Evolutionary conservation across 768 basidiomycete genomes (phyloP).

Genomic region (Scleroderma bovista): DNA sequence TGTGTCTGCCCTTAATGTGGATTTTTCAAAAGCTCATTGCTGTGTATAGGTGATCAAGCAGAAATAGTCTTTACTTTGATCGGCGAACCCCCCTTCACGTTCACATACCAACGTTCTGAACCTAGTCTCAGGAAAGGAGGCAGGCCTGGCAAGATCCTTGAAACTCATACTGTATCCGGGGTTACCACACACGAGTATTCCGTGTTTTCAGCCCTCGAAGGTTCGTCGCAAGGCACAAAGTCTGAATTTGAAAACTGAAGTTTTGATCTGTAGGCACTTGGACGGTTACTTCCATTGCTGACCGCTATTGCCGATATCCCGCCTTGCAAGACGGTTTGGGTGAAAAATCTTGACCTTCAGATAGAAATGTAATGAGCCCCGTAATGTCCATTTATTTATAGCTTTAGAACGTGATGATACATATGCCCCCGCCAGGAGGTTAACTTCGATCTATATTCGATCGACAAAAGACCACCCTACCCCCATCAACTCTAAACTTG

Average conservation of each 20-base stretch:
- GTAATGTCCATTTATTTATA: conserved; percentile 22
- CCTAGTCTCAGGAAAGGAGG: conserved; percentile 60
- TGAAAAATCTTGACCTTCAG: conserved; percentile 29
- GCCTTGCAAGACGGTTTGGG: conserved; percentile 46
- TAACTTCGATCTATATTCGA: no score
- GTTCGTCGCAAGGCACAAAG: conserved; percentile 36
- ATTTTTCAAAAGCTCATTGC: not conserved
- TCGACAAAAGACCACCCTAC: not conserved
- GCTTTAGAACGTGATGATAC: conserved; percentile 11
- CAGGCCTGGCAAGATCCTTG: conserved; percentile 72
- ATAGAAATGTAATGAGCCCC: conserved; percentile 8
- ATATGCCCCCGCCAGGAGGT: not conserved
- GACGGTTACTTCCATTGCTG: conserved; percentile 89
- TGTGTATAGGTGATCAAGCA: conserved; percentile 73
- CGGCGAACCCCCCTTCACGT: conserved; percentile 93
- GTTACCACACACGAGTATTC: conserved; percentile 75
- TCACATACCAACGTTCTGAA: conserved; percentile 88
- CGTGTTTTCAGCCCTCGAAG: conserved; percentile 88
- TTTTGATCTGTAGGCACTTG: conserved; percentile 58
- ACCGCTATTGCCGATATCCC: conserved; percentile 87
- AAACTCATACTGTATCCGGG: conserved; percentile 86
- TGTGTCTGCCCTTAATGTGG: conserved; percentile 12
- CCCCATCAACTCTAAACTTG: conserved; percentile 49
- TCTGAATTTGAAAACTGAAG: conserved; percentile 1
- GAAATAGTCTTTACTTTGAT: conserved; percentile 87